Evolutionary conservation across 2,329 filamentous ascomycete species (phyloP).

Genomic region (Cladophialophora psammophila): DNA sequence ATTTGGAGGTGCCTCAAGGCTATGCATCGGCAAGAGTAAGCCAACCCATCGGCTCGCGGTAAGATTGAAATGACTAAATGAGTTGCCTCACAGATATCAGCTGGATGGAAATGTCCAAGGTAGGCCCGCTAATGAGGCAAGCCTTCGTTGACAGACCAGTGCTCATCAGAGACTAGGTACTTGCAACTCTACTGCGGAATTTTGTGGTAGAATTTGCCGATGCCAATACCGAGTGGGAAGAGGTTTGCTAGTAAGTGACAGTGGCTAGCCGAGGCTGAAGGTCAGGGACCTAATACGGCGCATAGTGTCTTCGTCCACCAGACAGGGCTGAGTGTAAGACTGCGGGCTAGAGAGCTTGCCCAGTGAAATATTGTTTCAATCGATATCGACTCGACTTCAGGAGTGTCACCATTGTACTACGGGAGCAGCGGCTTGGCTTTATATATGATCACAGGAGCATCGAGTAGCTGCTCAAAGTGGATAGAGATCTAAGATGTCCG

Average conservation of each 20-base stretch:
- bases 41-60: background rate
- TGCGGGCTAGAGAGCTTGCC: no score
- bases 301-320: no score
- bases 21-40: slow-evolving; percentile 36
- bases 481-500: no score
- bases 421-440: no score
- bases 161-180: background rate
- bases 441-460: no score
- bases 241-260: slow-evolving; percentile 6
- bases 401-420: no score
- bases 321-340: no score
- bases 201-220: slow-evolving; percentile 9
- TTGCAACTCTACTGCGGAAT: slow-evolving; percentile 10
- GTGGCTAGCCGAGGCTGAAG: no score
- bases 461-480: no score
- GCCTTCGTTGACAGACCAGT: background rate
- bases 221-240: slow-evolving; percentile 3
- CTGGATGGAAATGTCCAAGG: slow-evolving; percentile 37
- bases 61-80: background rate
- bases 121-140: background rate
- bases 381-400: no score
- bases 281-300: no score
- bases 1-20: slow-evolving; percentile 34
- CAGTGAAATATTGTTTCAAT: no score
- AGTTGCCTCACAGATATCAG: slow-evolving; percentile 24